Base-by-base conservation (phyloP, 2,329 filamentous ascomycete genomes). In the Sclerotinia borealis region DNA sequence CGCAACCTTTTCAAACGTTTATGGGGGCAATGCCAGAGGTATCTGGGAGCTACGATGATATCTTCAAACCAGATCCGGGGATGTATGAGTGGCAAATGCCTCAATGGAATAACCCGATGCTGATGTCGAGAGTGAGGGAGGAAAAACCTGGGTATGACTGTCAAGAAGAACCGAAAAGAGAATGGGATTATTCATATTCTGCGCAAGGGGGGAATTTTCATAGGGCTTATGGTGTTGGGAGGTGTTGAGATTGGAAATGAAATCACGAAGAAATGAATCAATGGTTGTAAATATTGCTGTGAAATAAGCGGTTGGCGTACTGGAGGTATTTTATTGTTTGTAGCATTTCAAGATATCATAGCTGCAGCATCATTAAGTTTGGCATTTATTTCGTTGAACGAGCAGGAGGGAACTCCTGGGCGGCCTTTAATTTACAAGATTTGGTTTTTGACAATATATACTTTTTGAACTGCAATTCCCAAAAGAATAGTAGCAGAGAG, bases 1-100 rank as follows among this genome's bases (percentile, higher is more conserved):
- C 48, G 15, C 69, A 72, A 50, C 69, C 71, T 2, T 74, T 74
- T 62, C 71, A 73, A 61, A 72, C 72, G 10, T 73, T 73, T 55
- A 74, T 73, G 72, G 73, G 72, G 8, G 68, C 72, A 13, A 70
- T 71, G 66, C 65, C 68, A 10, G 71, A 74, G 48, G 56, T 45
- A 13, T 34, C 47, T 10, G 37, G 70, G 17, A 71, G 70, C 4
- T 73, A 73, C 47, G 72, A 74, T 34, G 72, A 74, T 61, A 70
- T 73, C 17, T 73, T 73, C 59, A 73, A 72, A 58, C 67, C 69
- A 8, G 70, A 73, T 43, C 65, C 65, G 5, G 68, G 69, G 2
- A 51, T 70, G 52, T 74, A 72, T 51, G 71, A 72, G 50, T 74
- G 72, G 72, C 71, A 72, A 43, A 56, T 56, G 54, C 54, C 54